Evolutionary conservation across 495 filamentous ascomycete genomes (phyloP).

Genomic region (Gamarada debralockiae): DNA sequence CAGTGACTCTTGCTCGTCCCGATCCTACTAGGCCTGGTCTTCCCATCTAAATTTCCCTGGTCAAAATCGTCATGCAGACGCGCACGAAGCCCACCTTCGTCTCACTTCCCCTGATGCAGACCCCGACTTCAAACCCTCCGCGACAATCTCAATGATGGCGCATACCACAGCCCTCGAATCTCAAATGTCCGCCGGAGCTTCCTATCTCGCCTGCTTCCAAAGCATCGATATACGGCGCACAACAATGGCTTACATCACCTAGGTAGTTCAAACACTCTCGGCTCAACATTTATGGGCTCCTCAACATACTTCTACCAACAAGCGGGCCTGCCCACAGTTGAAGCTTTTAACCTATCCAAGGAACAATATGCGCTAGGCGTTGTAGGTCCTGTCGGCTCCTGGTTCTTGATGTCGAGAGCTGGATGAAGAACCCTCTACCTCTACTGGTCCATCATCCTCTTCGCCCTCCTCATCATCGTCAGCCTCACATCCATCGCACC

Average conservation of each 20-base stretch:
- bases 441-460: conserved; percentile 40
- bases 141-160: conserved; percentile 68
- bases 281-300: conserved; percentile 66
- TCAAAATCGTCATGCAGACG: conserved; percentile 33
- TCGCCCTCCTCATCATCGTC: conserved; percentile 33
- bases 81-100: conserved; percentile 53
- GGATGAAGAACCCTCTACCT: conserved; percentile 52
- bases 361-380: conserved; percentile 47
- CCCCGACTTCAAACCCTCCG: conserved; percentile 52
- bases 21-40: not conserved
- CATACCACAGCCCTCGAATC: conserved; percentile 66
- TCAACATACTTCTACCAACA: conserved; percentile 66
- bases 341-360: conserved; percentile 49
- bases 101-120: conserved; percentile 49
- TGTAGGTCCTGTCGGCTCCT: conserved; percentile 46
- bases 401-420: conserved; percentile 43
- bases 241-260: conserved; percentile 62
- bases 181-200: conserved; percentile 49
- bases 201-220: conserved; percentile 63
- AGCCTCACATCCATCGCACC: conserved; percentile 28
- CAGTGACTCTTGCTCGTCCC: conserved; percentile 31
- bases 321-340: conserved; percentile 53
- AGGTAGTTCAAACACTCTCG: conserved; percentile 69
- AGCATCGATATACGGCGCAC: conserved; percentile 65
- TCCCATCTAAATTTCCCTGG: not conserved